Conservation (phyloP, 192 early-diverging fungal species). For the Linnemannia exigua region DNA sequence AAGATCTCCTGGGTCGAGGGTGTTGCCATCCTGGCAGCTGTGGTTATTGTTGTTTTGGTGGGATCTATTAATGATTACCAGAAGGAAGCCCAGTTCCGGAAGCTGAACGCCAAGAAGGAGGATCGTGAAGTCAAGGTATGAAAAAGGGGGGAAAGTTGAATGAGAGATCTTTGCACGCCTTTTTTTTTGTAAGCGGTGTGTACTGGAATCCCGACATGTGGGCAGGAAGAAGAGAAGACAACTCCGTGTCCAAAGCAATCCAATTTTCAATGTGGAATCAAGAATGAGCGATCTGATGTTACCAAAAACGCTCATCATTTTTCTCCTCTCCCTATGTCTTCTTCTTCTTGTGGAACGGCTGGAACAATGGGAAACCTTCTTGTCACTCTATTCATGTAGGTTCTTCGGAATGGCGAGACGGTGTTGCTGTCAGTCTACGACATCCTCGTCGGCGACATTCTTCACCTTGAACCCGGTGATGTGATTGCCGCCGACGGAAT, state of each 20-base stretch:
- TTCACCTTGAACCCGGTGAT: conserved; percentile 91
- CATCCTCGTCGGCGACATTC: conserved; percentile 93
- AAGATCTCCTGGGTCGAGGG: conserved; percentile 90
- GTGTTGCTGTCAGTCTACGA: conserved; percentile 80
- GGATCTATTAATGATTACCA: conserved; percentile 88
- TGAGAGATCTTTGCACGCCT: neutral
- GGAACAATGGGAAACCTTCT: neutral
- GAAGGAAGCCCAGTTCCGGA: conserved; percentile 90
- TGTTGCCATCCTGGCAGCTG: conserved; percentile 85
- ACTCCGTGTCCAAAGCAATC: neutral
- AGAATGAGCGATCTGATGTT: neutral
- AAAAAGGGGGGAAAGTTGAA: too few relatives aligned
- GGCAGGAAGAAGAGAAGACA: neutral
- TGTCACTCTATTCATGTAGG: conserved; percentile 40
- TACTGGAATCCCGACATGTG: neutral
- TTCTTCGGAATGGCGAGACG: conserved; percentile 79
- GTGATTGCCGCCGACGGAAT: conserved; percentile 94
- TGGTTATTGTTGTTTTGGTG: conserved; percentile 83
- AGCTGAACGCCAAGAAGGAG: conserved; percentile 89
- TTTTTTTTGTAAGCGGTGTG: neutral
- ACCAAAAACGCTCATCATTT: neutral
- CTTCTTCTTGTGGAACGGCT: neutral
- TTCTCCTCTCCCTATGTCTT: neutral
- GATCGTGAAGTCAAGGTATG: conserved; percentile 80
- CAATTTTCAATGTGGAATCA: conserved; percentile 8